Conservation (phyloP, 228 moss, liverwort and hornwort species). For the Sphagnum magellanicum region DNA sequence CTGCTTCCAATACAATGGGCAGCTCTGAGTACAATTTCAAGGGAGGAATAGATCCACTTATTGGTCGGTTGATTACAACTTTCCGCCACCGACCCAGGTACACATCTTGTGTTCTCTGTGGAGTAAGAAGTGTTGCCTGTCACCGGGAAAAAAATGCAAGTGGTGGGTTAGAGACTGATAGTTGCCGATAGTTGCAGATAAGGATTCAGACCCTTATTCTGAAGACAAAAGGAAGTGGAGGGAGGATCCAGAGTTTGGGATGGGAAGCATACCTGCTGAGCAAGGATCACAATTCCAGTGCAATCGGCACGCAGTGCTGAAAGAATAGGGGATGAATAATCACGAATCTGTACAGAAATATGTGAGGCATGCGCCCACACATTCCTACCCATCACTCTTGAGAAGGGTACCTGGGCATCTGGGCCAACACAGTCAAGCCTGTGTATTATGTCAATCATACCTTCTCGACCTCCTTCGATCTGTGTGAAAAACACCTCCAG, state of each 20-base stretch:
- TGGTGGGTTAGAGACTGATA: not conserved
- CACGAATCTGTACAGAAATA: conserved; percentile 61
- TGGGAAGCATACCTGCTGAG: conserved; percentile 44
- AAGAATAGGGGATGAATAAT: conserved; percentile 68
- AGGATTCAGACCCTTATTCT: too few relatives aligned
- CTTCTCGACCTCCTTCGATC: conserved; percentile 58
- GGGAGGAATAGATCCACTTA: conserved; percentile 86
- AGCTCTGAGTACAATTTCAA: conserved; percentile 85
- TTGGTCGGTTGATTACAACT: conserved; percentile 72
- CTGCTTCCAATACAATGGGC: conserved; percentile 66
- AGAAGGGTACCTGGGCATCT: conserved; percentile 64
- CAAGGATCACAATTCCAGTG: conserved; percentile 79
- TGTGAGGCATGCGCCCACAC: conserved; percentile 51
- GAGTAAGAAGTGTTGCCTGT: conserved; percentile 88
- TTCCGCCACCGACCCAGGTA: conserved; percentile 74
- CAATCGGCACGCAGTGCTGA: conserved; percentile 56
- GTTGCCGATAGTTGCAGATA: too few relatives aligned
- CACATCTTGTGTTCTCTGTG: conserved; percentile 77
- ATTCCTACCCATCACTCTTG: conserved; percentile 73
- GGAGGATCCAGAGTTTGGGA: too few relatives aligned
- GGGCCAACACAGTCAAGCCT: conserved; percentile 64
- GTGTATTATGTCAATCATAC: conserved; percentile 68
- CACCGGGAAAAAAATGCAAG: not conserved
- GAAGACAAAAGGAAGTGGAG: too few relatives aligned
- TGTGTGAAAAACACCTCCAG: conserved; percentile 65